phyloP scores from a whole-genome alignment of 2,329 filamentous ascomycete species.

The Calonectria ilicicola region DNA sequence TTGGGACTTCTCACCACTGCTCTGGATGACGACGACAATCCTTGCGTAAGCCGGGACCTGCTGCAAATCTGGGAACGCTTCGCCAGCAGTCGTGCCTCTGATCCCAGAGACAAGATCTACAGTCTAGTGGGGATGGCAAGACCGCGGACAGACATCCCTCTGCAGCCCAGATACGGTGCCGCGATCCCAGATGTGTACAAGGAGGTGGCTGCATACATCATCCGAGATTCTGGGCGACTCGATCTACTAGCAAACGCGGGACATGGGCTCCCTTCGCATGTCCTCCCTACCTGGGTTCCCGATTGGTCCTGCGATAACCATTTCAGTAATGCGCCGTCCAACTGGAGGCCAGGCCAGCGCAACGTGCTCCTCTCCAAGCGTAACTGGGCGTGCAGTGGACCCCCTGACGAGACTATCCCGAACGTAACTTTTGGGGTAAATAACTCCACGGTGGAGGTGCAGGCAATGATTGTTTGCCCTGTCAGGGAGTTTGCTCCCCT shows the following conservation, averaged over 20 bases:
- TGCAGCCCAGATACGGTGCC: not conserved
- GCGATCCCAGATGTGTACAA: not conserved
- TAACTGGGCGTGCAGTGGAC: not conserved
- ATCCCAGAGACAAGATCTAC: not conserved
- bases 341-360: not conserved
- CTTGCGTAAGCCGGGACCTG: not conserved
- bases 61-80: slow-evolving; percentile 2
- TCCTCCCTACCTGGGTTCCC: not conserved
- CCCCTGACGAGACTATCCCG: not conserved
- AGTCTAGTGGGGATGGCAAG: not conserved
- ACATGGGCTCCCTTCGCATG: not conserved
- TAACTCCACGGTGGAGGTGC: not conserved
- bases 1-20: not conserved
- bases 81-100: not conserved
- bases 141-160: not conserved
- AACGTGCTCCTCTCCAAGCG: not conserved
- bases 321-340: not conserved
- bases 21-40: not conserved
- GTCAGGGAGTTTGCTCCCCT: not conserved
- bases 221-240: not conserved
- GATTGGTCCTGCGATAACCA: slow-evolving; percentile 3
- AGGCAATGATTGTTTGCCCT: not conserved
- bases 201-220: slow-evolving; percentile 4
- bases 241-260: not conserved
- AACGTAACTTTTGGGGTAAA: not conserved